Conservation (phyloP, 2,329 filamentous ascomycete genomes). For the Fonsecaea multimorphosa region DNA sequence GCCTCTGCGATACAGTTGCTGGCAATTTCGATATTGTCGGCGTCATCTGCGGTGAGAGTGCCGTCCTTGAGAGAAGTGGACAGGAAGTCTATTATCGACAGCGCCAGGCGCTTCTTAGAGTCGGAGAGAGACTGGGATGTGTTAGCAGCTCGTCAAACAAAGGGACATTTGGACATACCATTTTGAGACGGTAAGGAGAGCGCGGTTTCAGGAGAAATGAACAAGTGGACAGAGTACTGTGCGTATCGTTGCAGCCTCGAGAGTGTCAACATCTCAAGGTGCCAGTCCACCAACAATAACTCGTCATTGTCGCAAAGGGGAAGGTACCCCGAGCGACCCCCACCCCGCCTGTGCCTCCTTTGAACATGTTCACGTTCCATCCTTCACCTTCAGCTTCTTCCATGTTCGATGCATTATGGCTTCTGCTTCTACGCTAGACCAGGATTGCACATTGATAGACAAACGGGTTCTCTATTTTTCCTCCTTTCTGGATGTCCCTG, state of each 20-base stretch:
- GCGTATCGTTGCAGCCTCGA: neutral
- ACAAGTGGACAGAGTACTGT: neutral
- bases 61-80: slow-evolving; percentile 83
- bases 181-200: neutral
- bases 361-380: too few relatives aligned
- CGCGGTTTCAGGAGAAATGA: neutral
- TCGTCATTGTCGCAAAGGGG: neutral
- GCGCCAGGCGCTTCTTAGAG: slow-evolving; percentile 85
- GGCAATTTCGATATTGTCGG: slow-evolving; percentile 92
- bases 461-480: too few relatives aligned
- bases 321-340: too few relatives aligned
- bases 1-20: slow-evolving; percentile 92
- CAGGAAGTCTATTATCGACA: slow-evolving; percentile 97
- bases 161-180: neutral
- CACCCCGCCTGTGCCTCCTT: too few relatives aligned
- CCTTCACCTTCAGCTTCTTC: too few relatives aligned
- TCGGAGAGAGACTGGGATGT: slow-evolving; percentile 43
- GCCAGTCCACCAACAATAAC: neutral
- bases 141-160: neutral
- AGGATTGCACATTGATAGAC: too few relatives aligned
- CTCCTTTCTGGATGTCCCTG: too few relatives aligned
- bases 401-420: too few relatives aligned
- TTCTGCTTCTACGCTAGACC: neutral
- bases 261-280: neutral
- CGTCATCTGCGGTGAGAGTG: slow-evolving; percentile 84